phyloP scores from a whole-genome alignment of 257 asterid genomes.

The Fraxinus excelsior region DNA sequence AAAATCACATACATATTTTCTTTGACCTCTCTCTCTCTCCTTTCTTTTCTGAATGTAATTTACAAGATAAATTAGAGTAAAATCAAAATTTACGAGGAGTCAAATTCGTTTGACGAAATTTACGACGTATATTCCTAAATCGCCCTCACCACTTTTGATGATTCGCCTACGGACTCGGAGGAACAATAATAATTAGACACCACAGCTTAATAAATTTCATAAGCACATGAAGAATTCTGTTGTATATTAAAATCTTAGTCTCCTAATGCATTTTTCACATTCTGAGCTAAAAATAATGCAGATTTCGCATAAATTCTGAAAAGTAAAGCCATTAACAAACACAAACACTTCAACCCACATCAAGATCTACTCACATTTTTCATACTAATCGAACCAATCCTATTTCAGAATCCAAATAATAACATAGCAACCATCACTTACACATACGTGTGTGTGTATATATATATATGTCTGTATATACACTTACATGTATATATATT shows the following conservation, averaged over 20 bases:
- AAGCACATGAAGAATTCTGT: constrained; percentile 4
- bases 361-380: constrained; percentile 34
- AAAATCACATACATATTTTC: no score
- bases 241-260: constrained; percentile 15
- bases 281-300: neutral
- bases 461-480: no score
- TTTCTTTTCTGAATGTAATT: no score
- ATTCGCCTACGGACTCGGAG: no score
- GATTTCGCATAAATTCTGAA: neutral
- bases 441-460: neutral
- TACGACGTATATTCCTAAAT: no score
- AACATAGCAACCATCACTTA: neutral
- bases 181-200: no score
- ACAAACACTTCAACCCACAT: neutral
- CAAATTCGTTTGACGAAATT: no score
- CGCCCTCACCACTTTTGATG: no score
- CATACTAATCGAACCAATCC: neutral
- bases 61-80: no score
- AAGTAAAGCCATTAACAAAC: neutral
- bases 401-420: neutral
- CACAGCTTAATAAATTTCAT: constrained; percentile 10
- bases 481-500: neutral
- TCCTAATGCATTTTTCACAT: neutral
- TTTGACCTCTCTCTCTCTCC: no score
- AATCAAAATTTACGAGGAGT: no score